Evolutionary conservation across 1,284 basidiomycete species (phyloP).

Genomic region (Exobasidium cylindrosporum): DNA sequence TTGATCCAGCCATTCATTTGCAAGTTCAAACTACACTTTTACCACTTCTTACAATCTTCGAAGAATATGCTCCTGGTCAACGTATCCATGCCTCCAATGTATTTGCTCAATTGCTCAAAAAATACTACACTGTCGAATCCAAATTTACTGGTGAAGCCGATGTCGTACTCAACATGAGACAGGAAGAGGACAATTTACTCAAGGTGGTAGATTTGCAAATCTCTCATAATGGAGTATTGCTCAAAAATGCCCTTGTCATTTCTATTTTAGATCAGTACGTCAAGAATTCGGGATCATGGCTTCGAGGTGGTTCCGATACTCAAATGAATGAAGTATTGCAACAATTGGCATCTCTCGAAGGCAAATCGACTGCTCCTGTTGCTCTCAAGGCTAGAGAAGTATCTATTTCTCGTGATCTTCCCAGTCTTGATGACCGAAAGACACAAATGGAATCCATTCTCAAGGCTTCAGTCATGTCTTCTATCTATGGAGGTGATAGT

Average conservation of each 20-base stretch:
- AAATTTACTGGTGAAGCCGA: constrained; percentile 89
- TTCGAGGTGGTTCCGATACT: constrained; percentile 14
- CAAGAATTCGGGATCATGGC: constrained; percentile 36
- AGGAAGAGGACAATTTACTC: constrained; percentile 89
- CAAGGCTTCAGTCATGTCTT: constrained; percentile 78
- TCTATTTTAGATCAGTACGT: constrained; percentile 71
- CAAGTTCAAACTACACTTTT: constrained; percentile 63
- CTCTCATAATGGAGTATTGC: constrained; percentile 90
- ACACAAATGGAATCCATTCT: constrained; percentile 92
- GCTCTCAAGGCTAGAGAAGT: constrained; percentile 96
- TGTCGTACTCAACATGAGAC: constrained; percentile 81
- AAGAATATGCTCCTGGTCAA: constrained; percentile 70
- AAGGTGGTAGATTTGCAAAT: constrained; percentile 82
- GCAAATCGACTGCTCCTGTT: constrained; percentile 60
- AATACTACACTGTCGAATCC: constrained; percentile 81
- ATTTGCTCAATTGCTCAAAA: constrained; percentile 69
- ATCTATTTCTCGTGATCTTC: constrained; percentile 90
- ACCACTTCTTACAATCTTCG: constrained; percentile 73
- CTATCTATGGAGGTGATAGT: constrained; percentile 78
- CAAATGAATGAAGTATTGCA: constrained; percentile 27
- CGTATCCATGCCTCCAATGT: constrained; percentile 81
- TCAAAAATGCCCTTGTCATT: constrained; percentile 85
- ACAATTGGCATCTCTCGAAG: constrained; percentile 67
- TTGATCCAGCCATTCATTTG: constrained; percentile 56
- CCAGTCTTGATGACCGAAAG: constrained; percentile 89